Evolutionary conservation across 1,139 yeast species (phyloP), one percentile per base, ranked within the genome.

Genomic region (Pneumocystis carinii): DNA sequence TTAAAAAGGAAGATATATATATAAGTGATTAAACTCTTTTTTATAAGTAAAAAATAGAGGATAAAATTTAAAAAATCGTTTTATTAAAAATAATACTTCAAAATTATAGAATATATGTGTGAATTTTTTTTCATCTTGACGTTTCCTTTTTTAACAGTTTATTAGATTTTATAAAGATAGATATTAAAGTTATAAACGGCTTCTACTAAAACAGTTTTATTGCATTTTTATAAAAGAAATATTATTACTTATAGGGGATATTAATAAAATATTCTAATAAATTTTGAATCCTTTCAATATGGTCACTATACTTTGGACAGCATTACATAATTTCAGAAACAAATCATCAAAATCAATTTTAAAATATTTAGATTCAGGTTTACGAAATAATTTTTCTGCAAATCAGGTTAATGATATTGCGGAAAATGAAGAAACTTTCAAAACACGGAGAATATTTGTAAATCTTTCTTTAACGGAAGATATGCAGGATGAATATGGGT

Each of bases 401-500:
- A 29, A 48, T 19, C 19, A 48, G 4, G 15, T 19, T 24, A 3
- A 48, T 24, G 24, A 12, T 24, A 8, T 19, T 8, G 12, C 32
- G 27, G 32, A 19, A 48, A 24, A 24, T 48, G 55, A 14, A 2
- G 15, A 24, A 24, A 24, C 55, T 1, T 24, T 29, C 24, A 48
- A 48, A 12, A 24, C 32, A 7, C 32, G 55, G 10, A 48, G 55
- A 24, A 48, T 48, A 48, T 48, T 48, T 19, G 55, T 48, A 48
- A 48, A 48, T 48, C 55, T 48, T 48, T 48, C 55, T 24, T 48
- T 48, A 24, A 5, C 55, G 14, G 55, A 48, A 48, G 55, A 48
- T 48, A 48, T 48, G 53, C 56, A 66, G 60, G 87, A 86, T 68
- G 84, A 80, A 60, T 79, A 83, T 5, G 89, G 89, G 17, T 74